Percentiles rank a stretch among this genome's conserved stretches.
Conservation (phyloP, 2,329 filamentous ascomycete genomes). For the Calonectria honghensis region DNA sequence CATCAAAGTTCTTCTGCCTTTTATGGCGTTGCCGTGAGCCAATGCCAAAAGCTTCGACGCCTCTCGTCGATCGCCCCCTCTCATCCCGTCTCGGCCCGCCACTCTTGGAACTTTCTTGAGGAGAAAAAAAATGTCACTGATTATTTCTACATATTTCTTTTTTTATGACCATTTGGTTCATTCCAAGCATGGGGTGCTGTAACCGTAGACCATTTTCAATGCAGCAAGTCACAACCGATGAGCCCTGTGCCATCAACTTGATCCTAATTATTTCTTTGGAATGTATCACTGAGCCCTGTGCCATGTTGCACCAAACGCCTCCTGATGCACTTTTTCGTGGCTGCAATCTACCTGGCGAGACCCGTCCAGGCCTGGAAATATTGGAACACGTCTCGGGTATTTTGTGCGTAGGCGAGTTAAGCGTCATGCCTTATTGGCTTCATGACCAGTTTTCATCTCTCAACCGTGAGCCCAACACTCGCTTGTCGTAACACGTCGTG, state of each 20-base stretch:
- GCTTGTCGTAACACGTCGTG: constrained; percentile 22
- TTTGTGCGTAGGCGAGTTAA: constrained; percentile 29
- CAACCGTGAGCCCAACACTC: constrained; percentile 25
- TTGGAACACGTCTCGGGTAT: constrained; percentile 18
- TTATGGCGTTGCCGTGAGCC: constrained; percentile 4
- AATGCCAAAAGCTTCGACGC: constrained; percentile 20
- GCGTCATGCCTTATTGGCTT: constrained; percentile 26
- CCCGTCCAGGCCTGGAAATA: constrained; percentile 11
- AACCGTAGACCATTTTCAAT: not conserved
- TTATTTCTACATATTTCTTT: not conserved
- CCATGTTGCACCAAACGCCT: constrained; percentile 20
- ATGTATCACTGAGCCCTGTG: constrained; percentile 12
- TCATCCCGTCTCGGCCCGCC: constrained; percentile 22
- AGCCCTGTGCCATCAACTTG: not conserved
- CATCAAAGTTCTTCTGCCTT: constrained; percentile 24
- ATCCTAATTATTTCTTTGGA: constrained; percentile 20
- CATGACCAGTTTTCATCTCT: constrained; percentile 10
- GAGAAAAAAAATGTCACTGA: not conserved
- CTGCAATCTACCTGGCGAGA: constrained; percentile 19
- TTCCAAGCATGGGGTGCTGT: not conserved
- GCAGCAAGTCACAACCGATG: not conserved
- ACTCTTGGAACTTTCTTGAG: constrained; percentile 18
- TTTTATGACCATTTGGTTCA: not conserved
- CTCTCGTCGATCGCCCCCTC: constrained; percentile 19
- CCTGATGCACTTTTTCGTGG: constrained; percentile 22